Evolutionary conservation across 805 yeast genomes (phyloP).

Genomic region (Metschnikowia similis): DNA sequence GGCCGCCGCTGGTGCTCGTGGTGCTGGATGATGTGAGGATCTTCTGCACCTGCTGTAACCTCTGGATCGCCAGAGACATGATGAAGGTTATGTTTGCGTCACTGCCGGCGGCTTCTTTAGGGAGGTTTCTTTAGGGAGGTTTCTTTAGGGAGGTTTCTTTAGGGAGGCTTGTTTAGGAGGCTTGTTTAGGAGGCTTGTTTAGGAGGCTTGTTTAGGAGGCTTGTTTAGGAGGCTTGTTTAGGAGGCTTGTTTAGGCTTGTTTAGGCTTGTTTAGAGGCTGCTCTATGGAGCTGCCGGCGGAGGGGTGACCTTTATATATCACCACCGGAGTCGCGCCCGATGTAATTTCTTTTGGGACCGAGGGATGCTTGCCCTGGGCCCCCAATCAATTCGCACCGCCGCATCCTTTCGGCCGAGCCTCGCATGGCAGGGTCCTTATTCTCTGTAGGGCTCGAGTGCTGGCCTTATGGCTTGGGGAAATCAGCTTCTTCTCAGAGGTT

Average conservation of each 20-base stretch:
- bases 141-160: no score
- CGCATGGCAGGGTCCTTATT: background rate
- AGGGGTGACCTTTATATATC: background rate
- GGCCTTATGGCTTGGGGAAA: no score
- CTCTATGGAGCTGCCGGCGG: no score
- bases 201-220: no score
- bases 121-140: no score
- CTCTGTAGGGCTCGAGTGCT: no score
- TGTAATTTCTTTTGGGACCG: background rate
- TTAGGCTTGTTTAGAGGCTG: no score
- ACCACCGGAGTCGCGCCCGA: background rate
- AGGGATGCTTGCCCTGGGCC: background rate
- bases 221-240: no score
- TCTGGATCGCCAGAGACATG: conserved; percentile 13
- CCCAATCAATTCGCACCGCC: background rate
- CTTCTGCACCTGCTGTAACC: conserved; percentile 19
- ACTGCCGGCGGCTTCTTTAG: background rate
- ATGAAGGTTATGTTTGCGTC: background rate
- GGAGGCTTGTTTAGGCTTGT: no score
- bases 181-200: no score
- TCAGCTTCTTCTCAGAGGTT: no score
- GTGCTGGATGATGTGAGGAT: conserved; percentile 13
- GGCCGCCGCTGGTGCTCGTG: conserved; percentile 3
- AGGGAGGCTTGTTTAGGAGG: no score
- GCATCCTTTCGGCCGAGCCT: conserved; percentile 1